Conservation (phyloP, 2,329 filamentous ascomycete species). For the Cytospora chrysosperma region DNA sequence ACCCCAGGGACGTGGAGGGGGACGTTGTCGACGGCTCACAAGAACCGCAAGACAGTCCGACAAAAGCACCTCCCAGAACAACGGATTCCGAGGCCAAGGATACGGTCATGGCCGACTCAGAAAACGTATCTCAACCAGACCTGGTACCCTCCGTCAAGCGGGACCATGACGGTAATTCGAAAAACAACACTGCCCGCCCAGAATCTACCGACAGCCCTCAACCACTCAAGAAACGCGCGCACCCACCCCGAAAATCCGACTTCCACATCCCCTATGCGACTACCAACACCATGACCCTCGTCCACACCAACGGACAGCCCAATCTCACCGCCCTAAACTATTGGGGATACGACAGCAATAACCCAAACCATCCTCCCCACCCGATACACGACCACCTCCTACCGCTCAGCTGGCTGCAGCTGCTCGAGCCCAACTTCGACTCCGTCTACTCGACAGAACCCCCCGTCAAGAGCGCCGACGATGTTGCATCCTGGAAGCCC, state of each 20-base stretch:
- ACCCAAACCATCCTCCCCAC: slow-evolving; percentile 65
- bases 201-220: slow-evolving; percentile 3
- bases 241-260: slow-evolving; percentile 37
- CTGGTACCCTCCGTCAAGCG: slow-evolving; percentile 8
- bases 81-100: slow-evolving; percentile 21
- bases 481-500: slow-evolving; percentile 71
- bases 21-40: slow-evolving; percentile 23
- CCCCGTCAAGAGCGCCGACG: slow-evolving; percentile 54
- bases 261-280: slow-evolving; percentile 64
- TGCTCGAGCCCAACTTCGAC: slow-evolving; percentile 75
- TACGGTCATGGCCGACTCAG: slow-evolving; percentile 26
- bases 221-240: slow-evolving; percentile 27
- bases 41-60: background rate
- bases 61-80: background rate
- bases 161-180: slow-evolving; percentile 16
- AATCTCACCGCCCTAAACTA: slow-evolving; percentile 87
- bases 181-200: slow-evolving; percentile 13
- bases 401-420: slow-evolving; percentile 86
- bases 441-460: slow-evolving; percentile 69
- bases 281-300: slow-evolving; percentile 75
- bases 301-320: slow-evolving; percentile 81
- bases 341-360: slow-evolving; percentile 77
- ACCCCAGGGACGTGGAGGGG: slow-evolving; percentile 41
- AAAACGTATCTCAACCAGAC: slow-evolving; percentile 9
- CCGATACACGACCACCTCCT: slow-evolving; percentile 81